Base-by-base conservation (phyloP, 306 rosid species). In the Prunus mira region DNA sequence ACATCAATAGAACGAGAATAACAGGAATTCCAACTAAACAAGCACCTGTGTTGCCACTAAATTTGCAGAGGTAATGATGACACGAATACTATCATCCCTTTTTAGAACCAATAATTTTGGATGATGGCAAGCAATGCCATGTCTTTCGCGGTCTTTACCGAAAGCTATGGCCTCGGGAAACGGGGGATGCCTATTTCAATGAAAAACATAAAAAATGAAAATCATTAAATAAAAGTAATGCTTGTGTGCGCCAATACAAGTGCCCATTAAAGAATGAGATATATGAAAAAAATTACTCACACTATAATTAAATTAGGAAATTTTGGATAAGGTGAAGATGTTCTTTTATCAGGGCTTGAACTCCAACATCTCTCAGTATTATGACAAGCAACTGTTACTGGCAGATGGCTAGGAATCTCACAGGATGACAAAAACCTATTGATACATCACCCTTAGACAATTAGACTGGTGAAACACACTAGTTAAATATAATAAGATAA, bases 51-150 rank as follows among this genome's bases (percentile, higher is more conserved):
- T 84, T 73, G 88, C 85, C 85, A 89, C 94, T 81, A 91, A 86
- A 89, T 91, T 91, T 76, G 94, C 93, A 56, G 97, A 91, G 62
- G 97, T 91, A 80, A 91, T 81, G 74, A 91, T 83, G 85, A 91
- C 87, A 67, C 97, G 88, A 66, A 91, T 83, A 78, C 72, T 84
- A 75, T 85, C 85, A 57, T 85, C 85, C 72, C 97, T 86, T 81
- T 88, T 92, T 68, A 89, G 46, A 82, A 91, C 88, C 79, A 91
- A 73, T 76, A 91, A 76, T 82, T 91, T 91, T 15, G 97, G 94
- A 71, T 91, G 97, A 87, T 91, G 97, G 83, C 97, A 91, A 82
- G 91, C 97, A 78, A 91, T 87, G 75, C 94, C 97, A 18, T 73
- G 91, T 82, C 69, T 86, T 84, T 86, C 86, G 77, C 81, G 77